phyloP scores from a whole-genome alignment of 495 filamentous ascomycete genomes.

The Diplogelasinospora grovesii region DNA sequence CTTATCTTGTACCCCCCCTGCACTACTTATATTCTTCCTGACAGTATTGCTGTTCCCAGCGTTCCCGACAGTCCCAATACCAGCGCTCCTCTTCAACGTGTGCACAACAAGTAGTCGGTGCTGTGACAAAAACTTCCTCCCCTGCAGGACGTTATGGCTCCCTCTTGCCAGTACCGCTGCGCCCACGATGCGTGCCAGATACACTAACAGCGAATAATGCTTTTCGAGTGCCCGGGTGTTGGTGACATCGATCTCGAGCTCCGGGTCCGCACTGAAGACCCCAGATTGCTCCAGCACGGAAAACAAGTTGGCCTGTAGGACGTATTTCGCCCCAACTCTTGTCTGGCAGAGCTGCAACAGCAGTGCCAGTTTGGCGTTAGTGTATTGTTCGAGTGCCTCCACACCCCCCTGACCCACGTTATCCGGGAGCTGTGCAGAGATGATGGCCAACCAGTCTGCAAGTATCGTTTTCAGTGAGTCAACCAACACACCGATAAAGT shows the following conservation, averaged over 20 bases:
- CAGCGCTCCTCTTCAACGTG: constrained; percentile 84
- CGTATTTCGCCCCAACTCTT: constrained; percentile 66
- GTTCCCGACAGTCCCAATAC: constrained; percentile 53
- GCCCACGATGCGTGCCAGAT: constrained; percentile 75
- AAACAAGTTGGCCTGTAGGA: constrained; percentile 88
- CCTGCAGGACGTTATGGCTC: constrained; percentile 73
- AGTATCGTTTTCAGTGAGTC: constrained; percentile 72
- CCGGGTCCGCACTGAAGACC: constrained; percentile 85
- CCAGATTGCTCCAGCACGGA: constrained; percentile 67
- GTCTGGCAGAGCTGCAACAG: constrained; percentile 81
- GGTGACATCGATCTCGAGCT: constrained; percentile 48
- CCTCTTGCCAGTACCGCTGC: constrained; percentile 72
- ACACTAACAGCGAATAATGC: constrained; percentile 77
- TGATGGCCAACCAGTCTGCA: constrained; percentile 44
- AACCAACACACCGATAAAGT: constrained; percentile 83
- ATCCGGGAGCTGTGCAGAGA: too few relatives aligned
- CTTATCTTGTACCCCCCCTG: constrained; percentile 1
- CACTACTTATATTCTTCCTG: too few relatives aligned
- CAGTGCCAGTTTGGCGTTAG: constrained; percentile 70
- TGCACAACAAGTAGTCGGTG: constrained; percentile 75
- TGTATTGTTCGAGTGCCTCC: constrained; percentile 44
- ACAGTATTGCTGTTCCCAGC: constrained; percentile 1
- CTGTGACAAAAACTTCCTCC: constrained; percentile 65
- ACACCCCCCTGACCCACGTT: constrained; percentile 4
- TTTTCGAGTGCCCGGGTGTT: constrained; percentile 64